Evolutionary conservation across 768 basidiomycete genomes (phyloP).

Genomic region (Pleurotus salmoneostramineus): DNA sequence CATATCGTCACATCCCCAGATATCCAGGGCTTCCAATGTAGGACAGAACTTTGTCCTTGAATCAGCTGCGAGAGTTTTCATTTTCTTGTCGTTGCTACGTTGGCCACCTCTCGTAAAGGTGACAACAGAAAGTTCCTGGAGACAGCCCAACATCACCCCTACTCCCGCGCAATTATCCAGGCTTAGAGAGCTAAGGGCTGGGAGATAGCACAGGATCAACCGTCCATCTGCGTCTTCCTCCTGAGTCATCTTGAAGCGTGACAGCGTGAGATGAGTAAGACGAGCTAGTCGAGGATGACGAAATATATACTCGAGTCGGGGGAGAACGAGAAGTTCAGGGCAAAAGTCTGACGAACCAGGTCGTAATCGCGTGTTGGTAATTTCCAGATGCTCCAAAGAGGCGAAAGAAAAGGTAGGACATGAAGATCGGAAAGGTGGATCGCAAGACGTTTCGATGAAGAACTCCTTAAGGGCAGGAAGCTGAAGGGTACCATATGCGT

Average conservation of each 20-base stretch:
- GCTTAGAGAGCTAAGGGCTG: slow-evolving; percentile 28
- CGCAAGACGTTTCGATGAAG: slow-evolving; percentile 35
- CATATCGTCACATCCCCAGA: slow-evolving; percentile 49
- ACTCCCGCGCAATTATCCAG: slow-evolving; percentile 44
- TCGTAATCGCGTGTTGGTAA: slow-evolving; percentile 32
- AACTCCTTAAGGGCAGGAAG: slow-evolving; percentile 36
- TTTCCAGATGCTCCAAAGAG: slow-evolving; percentile 37
- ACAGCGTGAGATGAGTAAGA: slow-evolving; percentile 48
- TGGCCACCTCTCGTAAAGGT: slow-evolving; percentile 6
- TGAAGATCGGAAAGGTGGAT: slow-evolving; percentile 31
- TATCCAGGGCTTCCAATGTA: slow-evolving; percentile 42
- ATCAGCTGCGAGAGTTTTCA: slow-evolving; percentile 8
- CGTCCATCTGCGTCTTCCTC: slow-evolving; percentile 24
- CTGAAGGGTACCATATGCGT: slow-evolving; percentile 23
- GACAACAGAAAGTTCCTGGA: slow-evolving; percentile 33
- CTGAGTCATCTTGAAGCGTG: slow-evolving; percentile 36
- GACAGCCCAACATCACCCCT: slow-evolving; percentile 31
- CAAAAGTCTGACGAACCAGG: slow-evolving; percentile 14
- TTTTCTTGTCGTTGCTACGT: slow-evolving; percentile 4
- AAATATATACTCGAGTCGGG: slow-evolving; percentile 48
- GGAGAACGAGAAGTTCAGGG: slow-evolving; percentile 28
- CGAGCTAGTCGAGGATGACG: slow-evolving; percentile 50
- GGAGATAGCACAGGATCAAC: not conserved
- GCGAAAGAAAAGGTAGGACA: slow-evolving; percentile 43
- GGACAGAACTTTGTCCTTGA: slow-evolving; percentile 46